Conservation (phyloP, 306 rosid genomes). For the Hylodesmum podocarpum region DNA sequence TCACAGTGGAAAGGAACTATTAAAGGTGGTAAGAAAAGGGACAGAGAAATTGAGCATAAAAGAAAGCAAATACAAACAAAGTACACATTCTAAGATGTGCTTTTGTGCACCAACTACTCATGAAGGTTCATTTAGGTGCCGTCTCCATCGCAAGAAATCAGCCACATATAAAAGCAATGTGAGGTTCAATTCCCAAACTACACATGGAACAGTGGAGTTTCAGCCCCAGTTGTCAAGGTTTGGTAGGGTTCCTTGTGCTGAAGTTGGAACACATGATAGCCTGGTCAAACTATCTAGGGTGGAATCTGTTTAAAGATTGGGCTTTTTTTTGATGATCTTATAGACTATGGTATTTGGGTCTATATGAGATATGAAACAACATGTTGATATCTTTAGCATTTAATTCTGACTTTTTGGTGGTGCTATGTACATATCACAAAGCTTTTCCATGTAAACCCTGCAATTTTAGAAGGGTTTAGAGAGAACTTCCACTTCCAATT, state of each 20-base stretch:
- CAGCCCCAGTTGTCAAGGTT: constrained; percentile 34
- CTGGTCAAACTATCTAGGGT: neutral
- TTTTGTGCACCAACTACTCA: constrained; percentile 45
- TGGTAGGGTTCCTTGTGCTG: constrained; percentile 18
- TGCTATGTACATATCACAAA: neutral
- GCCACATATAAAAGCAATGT: neutral
- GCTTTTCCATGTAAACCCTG: no score
- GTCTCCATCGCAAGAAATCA: constrained; percentile 30
- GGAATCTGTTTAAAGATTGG: constrained; percentile 7
- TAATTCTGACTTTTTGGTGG: neutral
- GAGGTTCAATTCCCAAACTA: neutral
- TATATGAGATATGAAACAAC: neutral
- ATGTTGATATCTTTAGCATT: neutral
- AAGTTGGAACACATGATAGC: constrained; percentile 17
- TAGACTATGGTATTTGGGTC: neutral
- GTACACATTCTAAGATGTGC: constrained; percentile 20
- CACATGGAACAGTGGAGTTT: neutral
- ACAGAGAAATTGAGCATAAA: constrained; percentile 23
- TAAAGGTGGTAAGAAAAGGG: neutral
- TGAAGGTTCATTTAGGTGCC: constrained; percentile 39
- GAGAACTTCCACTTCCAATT: neutral
- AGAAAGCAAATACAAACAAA: constrained; percentile 30
- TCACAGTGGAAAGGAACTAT: neutral
- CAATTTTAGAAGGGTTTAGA: neutral
- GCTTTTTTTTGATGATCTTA: neutral